Evolutionary conservation across 164 flowering plant genomes (phyloP), one percentile per base, ranked within the genome.

Genomic region (Piper longum): DNA sequence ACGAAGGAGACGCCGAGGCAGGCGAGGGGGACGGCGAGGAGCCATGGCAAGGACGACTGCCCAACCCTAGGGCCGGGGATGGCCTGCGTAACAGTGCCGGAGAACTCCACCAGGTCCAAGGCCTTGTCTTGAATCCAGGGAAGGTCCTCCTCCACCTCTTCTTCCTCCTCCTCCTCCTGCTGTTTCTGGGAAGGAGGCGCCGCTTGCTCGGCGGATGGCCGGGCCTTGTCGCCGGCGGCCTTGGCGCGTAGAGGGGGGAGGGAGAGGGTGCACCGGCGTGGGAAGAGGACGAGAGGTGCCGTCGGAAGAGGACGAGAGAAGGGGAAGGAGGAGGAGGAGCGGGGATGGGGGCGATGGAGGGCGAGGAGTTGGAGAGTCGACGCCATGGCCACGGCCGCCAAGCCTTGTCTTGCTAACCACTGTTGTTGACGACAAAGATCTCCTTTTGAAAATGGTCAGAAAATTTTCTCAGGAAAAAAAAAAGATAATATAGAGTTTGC

Each of bases 51-150:
- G 16, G 85, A 77, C 75, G 84, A 85, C 55, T 61, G 67, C 43
- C 91, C 97, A 1, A 93, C 93, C 55, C 97, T 77, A 2, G 99
- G 97, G 0, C 99, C 99, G 4, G 97, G 97, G 54, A 93, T 67
- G 3, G 97, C 88, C 67, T 90, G 97, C 0, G 95, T 77, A 1
- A 93, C 93, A 0, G 97, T 82, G 13, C 97, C 99, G 0, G 92
- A 83, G 78, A 90, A 90, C 80, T 93, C 97, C 54, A 90, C 96
- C 44, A 90, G 60, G 74, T 88, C 96, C 79, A 88, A 55, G 1
- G 99, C 97, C 65, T 90, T 93, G 78, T 87, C 97, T 70, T 87
- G 88, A 69, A 90, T 85, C 99, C 99, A 90, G 0, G 92, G 89
- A 72, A 93, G n/a, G 0, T 87, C 91, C 71, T 89, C 95, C 66